Evolutionary conservation across 768 basidiomycete genomes (phyloP), one percentile per base, ranked within the genome.

Genomic region (Albatrellus ellisii): DNA sequence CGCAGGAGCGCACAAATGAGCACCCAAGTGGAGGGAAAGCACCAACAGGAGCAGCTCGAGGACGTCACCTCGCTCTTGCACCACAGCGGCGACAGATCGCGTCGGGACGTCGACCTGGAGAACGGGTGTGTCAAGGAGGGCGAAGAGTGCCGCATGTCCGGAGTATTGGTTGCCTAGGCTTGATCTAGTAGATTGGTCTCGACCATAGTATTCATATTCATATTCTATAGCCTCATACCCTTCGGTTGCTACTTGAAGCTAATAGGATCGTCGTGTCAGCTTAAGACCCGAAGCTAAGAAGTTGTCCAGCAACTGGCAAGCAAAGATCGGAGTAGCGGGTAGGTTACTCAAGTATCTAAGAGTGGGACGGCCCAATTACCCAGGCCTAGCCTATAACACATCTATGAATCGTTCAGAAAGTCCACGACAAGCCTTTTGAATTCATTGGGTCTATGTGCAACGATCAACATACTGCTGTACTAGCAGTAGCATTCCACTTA

Each of bases 391-490:
- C n/a, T n/a, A n/a, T n/a, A n/a, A n/a, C 21, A 8, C 22, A 45
- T 54, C 53, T 58, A 52, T 36, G 45, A 49, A 17, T 53, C 48
- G 18, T 42, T 42, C 41, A 61, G 46, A 47, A 61, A 61, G 46
- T 57, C 52, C 12, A 52, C 51, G 9, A 64, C 55, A 31, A 62
- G 39, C 10, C 54, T 52, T 54, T 60, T 67, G 59, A 78, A 79
- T 46, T 77, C 77, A 26, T 69, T 67, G 4, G 77, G 77, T 50
- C 70, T 72, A 43, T 8, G 25, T 8, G 34, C 17, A 18, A 14
- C 26, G 31, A 21, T 52, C 28, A 43, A 29, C 18, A 10, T 8
- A 20, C 18, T 4, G 41, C 35, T 21, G 17, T 15, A 1, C 21
- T 32, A 3, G 26, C 15, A 2, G 20, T 46, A 31, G 6, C 1